Evolutionary conservation across 2,329 filamentous ascomycete genomes (phyloP).

Genomic region (Diaporthe vexans): DNA sequence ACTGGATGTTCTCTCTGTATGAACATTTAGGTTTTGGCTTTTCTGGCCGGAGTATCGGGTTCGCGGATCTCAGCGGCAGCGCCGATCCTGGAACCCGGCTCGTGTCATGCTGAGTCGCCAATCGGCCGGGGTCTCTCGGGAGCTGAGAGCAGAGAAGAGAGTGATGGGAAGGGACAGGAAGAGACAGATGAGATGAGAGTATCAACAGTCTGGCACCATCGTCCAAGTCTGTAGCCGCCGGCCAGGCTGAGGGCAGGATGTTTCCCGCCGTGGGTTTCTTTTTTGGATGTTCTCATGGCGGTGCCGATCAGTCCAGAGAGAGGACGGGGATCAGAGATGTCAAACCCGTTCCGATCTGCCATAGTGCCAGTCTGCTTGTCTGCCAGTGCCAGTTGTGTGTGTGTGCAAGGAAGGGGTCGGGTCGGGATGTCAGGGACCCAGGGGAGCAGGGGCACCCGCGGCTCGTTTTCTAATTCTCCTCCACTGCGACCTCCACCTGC

Average conservation of each 20-base stretch:
- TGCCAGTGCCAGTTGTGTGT: too few species aligned
- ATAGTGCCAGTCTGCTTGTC: neutral
- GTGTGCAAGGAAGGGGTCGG: neutral
- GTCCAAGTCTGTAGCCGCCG: neutral
- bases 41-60: conserved; percentile 23
- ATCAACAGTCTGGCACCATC: neutral
- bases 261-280: neutral
- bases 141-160: neutral
- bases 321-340: conserved; percentile 21
- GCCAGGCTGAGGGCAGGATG: neutral
- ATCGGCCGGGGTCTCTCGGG: neutral
- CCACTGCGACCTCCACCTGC: neutral
- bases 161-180: neutral
- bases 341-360: conserved; percentile 22
- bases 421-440: too few species aligned
- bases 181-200: neutral
- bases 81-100: conserved; percentile 36
- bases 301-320: conserved; percentile 1
- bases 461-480: neutral
- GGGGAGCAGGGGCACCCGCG: conserved; percentile 1
- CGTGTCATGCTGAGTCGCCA: conserved; percentile 37
- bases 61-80: conserved; percentile 33
- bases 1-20: too few species aligned
- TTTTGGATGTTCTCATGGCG: neutral
- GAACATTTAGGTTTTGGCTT: neutral